Evolutionary conservation across 148 eudicot species (phyloP).

Genomic region (Vaccinium corymbosum): DNA sequence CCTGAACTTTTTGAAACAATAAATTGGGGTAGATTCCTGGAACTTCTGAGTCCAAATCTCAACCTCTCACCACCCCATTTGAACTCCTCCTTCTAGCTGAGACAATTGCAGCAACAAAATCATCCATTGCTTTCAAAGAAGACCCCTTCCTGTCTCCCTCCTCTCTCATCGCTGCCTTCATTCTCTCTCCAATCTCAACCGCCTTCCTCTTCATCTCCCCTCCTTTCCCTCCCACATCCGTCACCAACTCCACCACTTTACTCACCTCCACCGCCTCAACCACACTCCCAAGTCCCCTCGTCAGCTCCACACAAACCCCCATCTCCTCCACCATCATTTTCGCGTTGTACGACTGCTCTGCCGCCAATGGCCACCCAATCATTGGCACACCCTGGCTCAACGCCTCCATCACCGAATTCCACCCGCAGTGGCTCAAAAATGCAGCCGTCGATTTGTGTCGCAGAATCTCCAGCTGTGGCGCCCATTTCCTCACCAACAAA

Average conservation of each 20-base stretch:
- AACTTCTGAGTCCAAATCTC: constrained; percentile 33
- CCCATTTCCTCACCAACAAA: constrained; percentile 50
- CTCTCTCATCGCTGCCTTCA: constrained; percentile 33
- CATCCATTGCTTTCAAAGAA: constrained; percentile 38
- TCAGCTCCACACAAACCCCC: constrained; percentile 59
- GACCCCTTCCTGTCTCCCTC: constrained; percentile 34
- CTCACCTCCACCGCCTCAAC: too few species aligned
- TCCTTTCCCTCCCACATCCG: constrained; percentile 5
- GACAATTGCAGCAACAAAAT: constrained; percentile 29
- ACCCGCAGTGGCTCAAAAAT: constrained; percentile 61
- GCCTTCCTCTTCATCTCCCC: constrained; percentile 58
- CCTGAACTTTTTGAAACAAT: background rate
- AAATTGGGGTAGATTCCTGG: background rate
- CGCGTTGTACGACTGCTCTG: constrained; percentile 58
- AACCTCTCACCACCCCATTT: constrained; percentile 40
- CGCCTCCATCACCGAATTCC: constrained; percentile 67
- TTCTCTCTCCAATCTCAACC: constrained; percentile 34
- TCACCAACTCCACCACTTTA: too few species aligned
- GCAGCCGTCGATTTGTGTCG: constrained; percentile 52
- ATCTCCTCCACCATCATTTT: constrained; percentile 67
- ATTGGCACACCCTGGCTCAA: constrained; percentile 61
- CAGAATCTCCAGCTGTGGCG: constrained; percentile 66
- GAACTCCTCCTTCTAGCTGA: background rate
- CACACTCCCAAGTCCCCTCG: constrained; percentile 41
- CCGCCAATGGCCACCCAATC: constrained; percentile 58